Base-by-base conservation (phyloP, 1,139 yeast species). In the Sugiyamaella paludigena region DNA sequence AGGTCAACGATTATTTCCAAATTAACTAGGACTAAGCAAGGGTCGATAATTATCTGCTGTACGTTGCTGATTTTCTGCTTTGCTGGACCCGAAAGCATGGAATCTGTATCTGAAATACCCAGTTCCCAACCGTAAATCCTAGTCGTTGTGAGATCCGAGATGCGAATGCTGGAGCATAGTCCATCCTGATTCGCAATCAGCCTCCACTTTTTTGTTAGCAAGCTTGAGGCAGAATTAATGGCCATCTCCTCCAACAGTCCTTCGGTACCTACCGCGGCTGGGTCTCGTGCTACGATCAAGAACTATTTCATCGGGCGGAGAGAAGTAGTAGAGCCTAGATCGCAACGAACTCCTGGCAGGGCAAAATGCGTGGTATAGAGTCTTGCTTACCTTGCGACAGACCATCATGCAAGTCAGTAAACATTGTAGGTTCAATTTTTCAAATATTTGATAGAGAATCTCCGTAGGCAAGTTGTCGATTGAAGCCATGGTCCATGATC, bases 391-490 rank as follows among this genome's bases (percentile, higher is more conserved):
- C 29, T 36, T 36, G n/a, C 27, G 9, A 42, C 35, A 37, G 3
- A 45, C 49, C n/a, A 27, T 41, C 40, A 47, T 43, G 41, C 58
- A 54, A 15, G 43, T 12, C 24, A 53, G 47, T 35, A 57, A 43
- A 30, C 56, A 59, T 15, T 45, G 48, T 1, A 51, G 52, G 24
- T 47, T 45, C 24, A 57, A 45, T 12, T 43, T 36, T 7, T 38
- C 39, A 40, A 57, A 55, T 8, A 57, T 47, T 31, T 52, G 48
- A 31, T 43, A 44, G 33, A 57, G 38, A 16, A 57, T 43, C 42
- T 57, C 60, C 36, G 47, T 51, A 29, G 60, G 60, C 6, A 54
- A 30, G 10, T 10, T 16, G 12, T 42, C 19, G 37, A 42, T 30
- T 16, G 45, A 34, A n/a, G 39, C 16, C 45, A 41, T 41, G 26